A percentile compares a stretch with the other conserved stretches of the same genome.
Evolutionary conservation across 169 alveolate species (phyloP).

Genomic region (Plasmodium coatneyi): DNA sequence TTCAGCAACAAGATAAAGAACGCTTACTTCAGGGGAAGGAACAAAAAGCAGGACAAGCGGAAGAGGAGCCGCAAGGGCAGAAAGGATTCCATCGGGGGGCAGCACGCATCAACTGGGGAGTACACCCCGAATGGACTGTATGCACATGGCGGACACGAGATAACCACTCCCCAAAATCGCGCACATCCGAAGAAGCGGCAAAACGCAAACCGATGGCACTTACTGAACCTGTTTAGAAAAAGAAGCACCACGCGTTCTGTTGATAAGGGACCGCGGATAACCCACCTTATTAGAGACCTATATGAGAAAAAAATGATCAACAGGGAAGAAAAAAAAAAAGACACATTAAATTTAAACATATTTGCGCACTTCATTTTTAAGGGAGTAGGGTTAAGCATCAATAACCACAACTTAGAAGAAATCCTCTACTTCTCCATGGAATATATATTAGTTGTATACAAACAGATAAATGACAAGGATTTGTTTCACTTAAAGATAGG

Average conservation of each 20-base stretch:
- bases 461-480: constrained; percentile 61
- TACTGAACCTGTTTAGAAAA: constrained; percentile 58
- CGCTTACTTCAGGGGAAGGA: background rate
- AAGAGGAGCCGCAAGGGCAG: background rate
- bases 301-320: constrained; percentile 29
- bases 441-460: constrained; percentile 42
- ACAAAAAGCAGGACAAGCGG: background rate
- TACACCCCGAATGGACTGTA: background rate
- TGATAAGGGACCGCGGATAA: constrained; percentile 4
- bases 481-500: constrained; percentile 64
- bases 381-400: constrained; percentile 73
- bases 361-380: constrained; percentile 69
- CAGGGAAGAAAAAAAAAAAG: constrained; percentile 27
- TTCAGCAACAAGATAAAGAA: constrained; percentile 16
- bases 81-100: background rate
- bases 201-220: background rate
- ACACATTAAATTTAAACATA: constrained; percentile 27
- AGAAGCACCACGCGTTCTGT: background rate
- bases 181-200: background rate
- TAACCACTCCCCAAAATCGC: background rate
- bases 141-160: background rate
- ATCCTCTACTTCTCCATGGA: constrained; percentile 69
- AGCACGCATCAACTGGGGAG: background rate
- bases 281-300: constrained; percentile 28
- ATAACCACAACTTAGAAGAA: constrained; percentile 72